These are phyloP conservation scores for Rhynchosporium secalis DNA, from an alignment of 2,329 filamentous ascomycete species.

Conservation along the genomic window DNA sequence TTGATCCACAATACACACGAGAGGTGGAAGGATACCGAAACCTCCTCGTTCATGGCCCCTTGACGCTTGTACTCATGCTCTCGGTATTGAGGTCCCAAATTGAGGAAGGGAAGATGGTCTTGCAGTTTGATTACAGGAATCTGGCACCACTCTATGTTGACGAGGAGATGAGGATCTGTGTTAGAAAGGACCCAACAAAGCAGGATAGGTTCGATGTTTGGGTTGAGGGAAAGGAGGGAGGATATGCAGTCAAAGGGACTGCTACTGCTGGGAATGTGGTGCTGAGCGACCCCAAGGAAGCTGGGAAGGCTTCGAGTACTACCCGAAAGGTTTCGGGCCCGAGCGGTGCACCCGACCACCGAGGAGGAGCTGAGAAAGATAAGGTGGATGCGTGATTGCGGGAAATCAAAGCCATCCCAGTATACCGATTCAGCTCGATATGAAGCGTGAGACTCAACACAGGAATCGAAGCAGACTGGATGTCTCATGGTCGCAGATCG, in stretches of 20 bases:
- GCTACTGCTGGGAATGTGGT: conserved; percentile 31
- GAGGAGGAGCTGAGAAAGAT: no score
- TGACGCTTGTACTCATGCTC: conserved; percentile 76
- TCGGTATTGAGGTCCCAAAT: conserved; percentile 58
- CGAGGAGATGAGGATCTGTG: conserved; percentile 70
- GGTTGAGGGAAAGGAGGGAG: conserved; percentile 62
- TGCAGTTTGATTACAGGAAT: conserved; percentile 74
- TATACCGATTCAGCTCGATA: no score
- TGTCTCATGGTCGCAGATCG: no score
- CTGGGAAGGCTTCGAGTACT: no score
- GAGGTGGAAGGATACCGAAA: conserved; percentile 72
- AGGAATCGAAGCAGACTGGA: no score
- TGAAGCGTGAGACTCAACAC: no score
- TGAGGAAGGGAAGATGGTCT: conserved; percentile 45
- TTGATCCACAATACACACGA: conserved; percentile 70
- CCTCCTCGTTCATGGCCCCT: conserved; percentile 82
- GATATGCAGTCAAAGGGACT: conserved; percentile 63
- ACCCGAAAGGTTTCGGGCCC: no score
- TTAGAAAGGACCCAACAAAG: conserved; percentile 49
- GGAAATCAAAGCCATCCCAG: no score
- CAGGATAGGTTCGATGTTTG: conserved; percentile 58
- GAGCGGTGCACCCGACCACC: no score
- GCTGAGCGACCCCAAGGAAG: neutral
- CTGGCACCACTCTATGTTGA: conserved; percentile 76
- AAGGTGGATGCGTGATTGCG: no score